Evolutionary conservation across 2,329 filamentous ascomycete genomes (phyloP), one percentile per base, ranked within the genome.

Genomic region (Stachybotrys elegans): DNA sequence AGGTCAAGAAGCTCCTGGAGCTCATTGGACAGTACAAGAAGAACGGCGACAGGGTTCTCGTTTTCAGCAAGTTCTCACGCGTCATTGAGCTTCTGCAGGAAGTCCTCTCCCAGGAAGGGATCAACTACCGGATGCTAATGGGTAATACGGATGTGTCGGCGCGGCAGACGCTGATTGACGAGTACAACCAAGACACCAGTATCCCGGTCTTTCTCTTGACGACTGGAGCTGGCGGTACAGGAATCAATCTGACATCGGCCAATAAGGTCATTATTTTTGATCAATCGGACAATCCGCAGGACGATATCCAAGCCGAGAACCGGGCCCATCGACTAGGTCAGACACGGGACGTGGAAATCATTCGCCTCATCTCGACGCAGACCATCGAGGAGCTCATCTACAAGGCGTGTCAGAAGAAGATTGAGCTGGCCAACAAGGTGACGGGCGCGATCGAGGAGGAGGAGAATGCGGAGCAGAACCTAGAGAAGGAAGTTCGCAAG

Each of bases 191-290:
- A 3, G 79, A 95, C 57, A 68, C 76, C 1, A 73, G 77, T 3
- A 95, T 97, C 42, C 85, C 90, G 0, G 90, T 94, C 1, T 98
- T 98, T 65, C 78, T 98, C 51, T 78, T 98, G 6, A 93, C 88
- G 1, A 98, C 93, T 0, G 92, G 90, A 48, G 91, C 92, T 1
- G 93, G 93, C 42, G 93, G 93, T n/a, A 93, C 92, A 0, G 93
- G 93, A 32, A 94, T 98, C 70, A 98, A 98, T 65, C 70, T 98
- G 43, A 93, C 92, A 7, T 88, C 86, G 27, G 93, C 93, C 5
- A 97, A 97, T 71, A 97, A 96, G 67, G 92, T 98, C 54, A 81
- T 98, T 65, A 93, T 98, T 57, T 96, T 97, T 62, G 93, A 98
- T 65, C 86, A 87, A 51, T 88, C 84, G n/a, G 95, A 96, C 69